Evolutionary conservation across 306 rosid genomes (phyloP), one percentile per base, ranked within the genome.

Genomic region (Cicer cuneatum): DNA sequence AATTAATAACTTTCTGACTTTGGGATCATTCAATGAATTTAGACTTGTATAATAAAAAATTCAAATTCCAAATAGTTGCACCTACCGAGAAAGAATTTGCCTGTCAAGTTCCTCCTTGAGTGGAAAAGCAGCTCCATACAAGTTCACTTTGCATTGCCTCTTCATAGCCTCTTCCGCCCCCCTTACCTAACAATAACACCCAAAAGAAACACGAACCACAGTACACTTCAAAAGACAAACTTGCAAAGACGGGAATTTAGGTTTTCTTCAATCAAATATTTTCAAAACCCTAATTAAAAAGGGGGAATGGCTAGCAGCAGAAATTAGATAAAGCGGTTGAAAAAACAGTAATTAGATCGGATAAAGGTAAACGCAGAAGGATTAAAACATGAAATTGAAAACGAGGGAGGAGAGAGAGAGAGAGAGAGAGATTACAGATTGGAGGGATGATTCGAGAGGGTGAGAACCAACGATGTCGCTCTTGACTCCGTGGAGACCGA

Each of bases 401-500:
- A 81, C 5, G 51, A 63, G 29, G 64, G 13, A 49, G 73, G 60
- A 16, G 67, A 59, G 74, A 35, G 18, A 74, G 29, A 68, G 13
- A 49, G 73, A 12, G 56, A 16, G 67, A 60, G 74, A 21, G 18
- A 75, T 80, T 89, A 91, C 98, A 67, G 94, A 88, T 84, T 87
- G 83, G 70, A 67, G 81, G 33, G 95, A 69, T 21, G 97, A 85
- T 80, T 93, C 86, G 51, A 93, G 87, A 40, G 97, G 98, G 71
- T 93, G 98, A 75, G 92, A 64, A 56, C 90, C 98, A n/a, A 89
- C 80, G 51, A 93, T 89, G 78, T 93, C 85, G 84, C 97, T 85
- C 83, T 85, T 93, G 76, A 89, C 96, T 49, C 97, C 97, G 11
- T 88, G 81, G 33, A 93, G 96, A 1, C 97, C 98, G n/a, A 88